These are phyloP conservation scores for Rhamnella rubrinervis DNA, from an alignment of 331 rosid species.

Conservation along the genomic window DNA sequence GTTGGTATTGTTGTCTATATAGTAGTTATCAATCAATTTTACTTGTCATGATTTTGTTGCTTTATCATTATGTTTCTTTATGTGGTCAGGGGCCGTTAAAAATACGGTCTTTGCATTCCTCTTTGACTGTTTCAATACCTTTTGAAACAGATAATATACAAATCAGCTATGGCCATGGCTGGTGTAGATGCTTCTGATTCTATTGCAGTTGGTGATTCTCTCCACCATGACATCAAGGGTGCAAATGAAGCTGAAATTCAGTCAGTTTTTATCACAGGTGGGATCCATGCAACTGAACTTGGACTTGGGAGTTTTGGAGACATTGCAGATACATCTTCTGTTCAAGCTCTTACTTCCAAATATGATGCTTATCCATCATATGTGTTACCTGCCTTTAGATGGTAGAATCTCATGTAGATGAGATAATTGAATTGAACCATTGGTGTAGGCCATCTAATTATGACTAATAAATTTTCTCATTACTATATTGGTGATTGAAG, in stretches of 20 bases:
- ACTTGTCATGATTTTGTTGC: background rate
- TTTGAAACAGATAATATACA: conserved; percentile 64
- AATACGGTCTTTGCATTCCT: background rate
- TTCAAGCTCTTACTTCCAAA: conserved; percentile 61
- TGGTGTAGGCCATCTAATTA: background rate
- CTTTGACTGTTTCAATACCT: conserved; percentile 1
- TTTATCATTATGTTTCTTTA: background rate
- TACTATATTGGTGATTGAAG: background rate
- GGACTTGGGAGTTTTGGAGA: conserved; percentile 62
- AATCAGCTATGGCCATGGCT: conserved; percentile 72
- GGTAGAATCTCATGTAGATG: conserved; percentile 44
- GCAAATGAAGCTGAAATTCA: conserved; percentile 80
- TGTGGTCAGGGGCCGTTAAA: too few species aligned
- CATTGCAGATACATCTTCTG: conserved; percentile 55
- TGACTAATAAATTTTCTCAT: background rate
- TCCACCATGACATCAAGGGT: conserved; percentile 95
- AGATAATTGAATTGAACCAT: background rate
- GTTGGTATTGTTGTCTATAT: conserved; percentile 3
- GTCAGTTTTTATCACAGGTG: conserved; percentile 71
- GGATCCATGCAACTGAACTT: conserved; percentile 81
- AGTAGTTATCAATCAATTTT: conserved; percentile 7
- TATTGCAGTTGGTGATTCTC: conserved; percentile 92
- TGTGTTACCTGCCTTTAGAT: conserved; percentile 69
- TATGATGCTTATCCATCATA: conserved; percentile 69
- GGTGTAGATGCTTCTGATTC: conserved; percentile 62